Evolutionary conservation across 805 yeast genomes (phyloP), one percentile per base, ranked within the genome.

Genomic region (Myxozyma udenii): DNA sequence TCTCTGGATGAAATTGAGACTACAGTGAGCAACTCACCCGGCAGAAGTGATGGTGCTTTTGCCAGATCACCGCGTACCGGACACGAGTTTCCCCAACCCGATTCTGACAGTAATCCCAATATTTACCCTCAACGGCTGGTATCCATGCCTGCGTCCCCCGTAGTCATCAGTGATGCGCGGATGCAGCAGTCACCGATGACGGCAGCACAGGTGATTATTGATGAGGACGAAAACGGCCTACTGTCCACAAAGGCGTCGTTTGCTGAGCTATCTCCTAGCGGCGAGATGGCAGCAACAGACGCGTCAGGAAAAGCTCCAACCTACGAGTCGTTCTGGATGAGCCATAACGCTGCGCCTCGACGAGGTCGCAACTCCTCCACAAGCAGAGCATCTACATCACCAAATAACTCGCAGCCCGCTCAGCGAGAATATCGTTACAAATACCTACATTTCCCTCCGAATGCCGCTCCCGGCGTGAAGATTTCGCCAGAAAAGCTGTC

Each of bases 1-100:
- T 53, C 62, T 2, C 51, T 61, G 12, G 58, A 47, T 16, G 61
- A 61, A 16, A 30, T 61, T 16, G 64, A 61, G 39, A 26, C 23
- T 22, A 21, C 2, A 16, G 28, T n/a, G 35, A 14, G 18, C 12
- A 3, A 37, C 4, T 22, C 48, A 23, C 21, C 14, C 18, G 33
- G 37, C 33, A 23, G 33, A 9, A 9, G 12, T 28, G 9, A 9
- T 28, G 33, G 33, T 28, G 9, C 33, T 9, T 14, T 14, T 9
- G 14, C 33, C 14, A 28, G 14, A 28, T 28, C 33, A 14, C 33
- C 33, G 9, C 33, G 33, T 14, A 28, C 14, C 33, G 33, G 33
- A 9, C 9, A 9, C 14, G 33, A 14, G 14, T 28, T 14, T 28
- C 9, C 14, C 12, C 33, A 14, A 28, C 33, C 9, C 12, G 12